These are phyloP conservation scores for Rehmannia glutinosa DNA, from an alignment of 257 asterid species.

Conservation along the genomic window DNA sequence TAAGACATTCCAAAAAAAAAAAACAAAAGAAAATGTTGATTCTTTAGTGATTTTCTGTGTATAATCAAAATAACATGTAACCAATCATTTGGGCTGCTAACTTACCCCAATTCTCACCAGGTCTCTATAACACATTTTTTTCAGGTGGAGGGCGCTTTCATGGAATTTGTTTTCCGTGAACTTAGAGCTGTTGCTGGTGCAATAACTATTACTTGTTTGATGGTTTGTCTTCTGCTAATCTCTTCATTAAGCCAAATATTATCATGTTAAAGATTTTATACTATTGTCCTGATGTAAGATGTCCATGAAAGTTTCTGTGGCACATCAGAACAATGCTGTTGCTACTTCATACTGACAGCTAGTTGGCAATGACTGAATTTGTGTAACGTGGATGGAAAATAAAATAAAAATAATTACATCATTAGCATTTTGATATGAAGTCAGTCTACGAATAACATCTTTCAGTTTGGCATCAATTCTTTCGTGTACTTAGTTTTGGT, in stretches of 20 bases:
- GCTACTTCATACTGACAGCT: not conserved
- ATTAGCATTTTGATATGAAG: not conserved
- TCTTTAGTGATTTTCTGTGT: not conserved
- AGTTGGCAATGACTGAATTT: not conserved
- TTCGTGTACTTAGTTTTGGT: not conserved
- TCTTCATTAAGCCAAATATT: constrained; percentile 15
- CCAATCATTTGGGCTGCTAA: constrained; percentile 5
- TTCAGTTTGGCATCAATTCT: not conserved
- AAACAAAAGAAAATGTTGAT: not conserved
- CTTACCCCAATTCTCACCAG: constrained; percentile 10
- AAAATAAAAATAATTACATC: not conserved
- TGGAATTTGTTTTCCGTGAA: constrained; percentile 69
- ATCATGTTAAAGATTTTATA: constrained; percentile 3
- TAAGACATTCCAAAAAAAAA: not conserved
- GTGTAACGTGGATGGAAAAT: not conserved
- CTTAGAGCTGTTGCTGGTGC: constrained; percentile 96
- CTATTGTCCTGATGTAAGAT: not conserved
- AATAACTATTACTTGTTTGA: constrained; percentile 85
- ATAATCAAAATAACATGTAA: not conserved
- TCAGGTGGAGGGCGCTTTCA: constrained; percentile 69
- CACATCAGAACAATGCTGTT: not conserved
- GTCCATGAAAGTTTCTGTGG: not conserved
- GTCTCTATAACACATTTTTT: constrained; percentile 15
- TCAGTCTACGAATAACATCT: not conserved
- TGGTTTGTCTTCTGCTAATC: constrained; percentile 58